A percentile compares a stretch with the other conserved stretches of the same genome.
Conservation (phyloP, 805 yeast genomes). For the Saturnispora galanensis region DNA sequence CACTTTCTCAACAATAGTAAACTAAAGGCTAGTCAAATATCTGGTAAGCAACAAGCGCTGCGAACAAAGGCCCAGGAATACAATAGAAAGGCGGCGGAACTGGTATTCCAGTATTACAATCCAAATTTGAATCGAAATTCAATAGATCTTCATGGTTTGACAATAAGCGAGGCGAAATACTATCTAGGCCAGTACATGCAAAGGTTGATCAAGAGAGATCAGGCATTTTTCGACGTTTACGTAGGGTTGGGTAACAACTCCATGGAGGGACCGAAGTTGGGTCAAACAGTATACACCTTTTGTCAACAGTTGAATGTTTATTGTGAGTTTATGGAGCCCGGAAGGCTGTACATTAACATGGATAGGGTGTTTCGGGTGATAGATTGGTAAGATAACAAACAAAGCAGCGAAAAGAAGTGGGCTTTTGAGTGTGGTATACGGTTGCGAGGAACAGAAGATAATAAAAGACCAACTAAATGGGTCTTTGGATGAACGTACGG, state of each 20-base stretch:
- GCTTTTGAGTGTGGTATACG: no score
- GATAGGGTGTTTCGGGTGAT: background rate
- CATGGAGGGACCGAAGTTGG: background rate
- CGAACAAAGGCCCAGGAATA: background rate
- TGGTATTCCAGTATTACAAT: conserved; percentile 6
- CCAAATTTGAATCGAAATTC: conserved; percentile 1
- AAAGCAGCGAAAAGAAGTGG: no score
- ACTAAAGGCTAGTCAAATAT: conserved; percentile 5
- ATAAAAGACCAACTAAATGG: no score
- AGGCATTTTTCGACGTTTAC: conserved; percentile 2
- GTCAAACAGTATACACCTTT: conserved; percentile 1
- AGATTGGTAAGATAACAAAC: no score
- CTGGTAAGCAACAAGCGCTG: conserved; percentile 9
- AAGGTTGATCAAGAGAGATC: conserved; percentile 4
- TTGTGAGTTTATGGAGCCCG: conserved; percentile 4
- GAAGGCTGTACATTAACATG: conserved; percentile 3
- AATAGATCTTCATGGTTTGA: conserved; percentile 11
- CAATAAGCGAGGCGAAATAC: conserved; percentile 6
- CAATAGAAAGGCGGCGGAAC: conserved; percentile 8
- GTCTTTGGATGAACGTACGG: no score
- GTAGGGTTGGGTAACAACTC: conserved; percentile 11
- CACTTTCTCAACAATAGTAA: conserved; percentile 4
- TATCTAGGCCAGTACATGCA: conserved; percentile 10
- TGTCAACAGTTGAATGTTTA: conserved; percentile 1
- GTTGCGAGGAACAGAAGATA: no score